Evolutionary conservation across 345 rosid genomes (phyloP).

Genomic region (Mallotus nudiflorus): DNA sequence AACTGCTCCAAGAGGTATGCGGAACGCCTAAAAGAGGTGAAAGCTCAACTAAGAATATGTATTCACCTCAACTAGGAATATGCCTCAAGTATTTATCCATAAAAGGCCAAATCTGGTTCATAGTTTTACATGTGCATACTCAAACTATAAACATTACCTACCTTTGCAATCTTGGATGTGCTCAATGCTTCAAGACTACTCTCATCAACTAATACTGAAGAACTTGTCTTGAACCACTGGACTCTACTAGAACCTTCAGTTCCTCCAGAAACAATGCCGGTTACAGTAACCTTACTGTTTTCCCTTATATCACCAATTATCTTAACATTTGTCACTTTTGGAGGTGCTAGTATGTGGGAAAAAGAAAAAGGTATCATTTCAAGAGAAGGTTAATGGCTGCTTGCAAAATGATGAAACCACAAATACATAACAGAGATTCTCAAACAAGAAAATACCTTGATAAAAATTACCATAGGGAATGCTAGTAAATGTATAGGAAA

Average conservation of each 20-base stretch:
- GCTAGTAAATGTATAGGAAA: background rate
- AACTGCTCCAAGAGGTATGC: constrained; percentile 94
- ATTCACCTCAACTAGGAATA: constrained; percentile 26
- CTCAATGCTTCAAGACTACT: constrained; percentile 79
- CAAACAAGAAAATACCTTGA: constrained; percentile 8
- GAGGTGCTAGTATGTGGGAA: constrained; percentile 69
- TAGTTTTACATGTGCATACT: constrained; percentile 5
- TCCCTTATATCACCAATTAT: constrained; percentile 85
- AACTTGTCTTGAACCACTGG: constrained; percentile 85
- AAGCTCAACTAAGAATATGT: constrained; percentile 29
- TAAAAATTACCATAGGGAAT: background rate
- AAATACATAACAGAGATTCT: background rate
- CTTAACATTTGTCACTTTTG: constrained; percentile 81
- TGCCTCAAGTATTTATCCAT: background rate
- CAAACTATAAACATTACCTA: constrained; percentile 22
- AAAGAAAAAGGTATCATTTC: constrained; percentile 18
- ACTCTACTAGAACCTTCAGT: constrained; percentile 93
- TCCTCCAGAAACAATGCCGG: constrained; percentile 84
- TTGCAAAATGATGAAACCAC: constrained; percentile 17
- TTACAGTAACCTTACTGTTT: constrained; percentile 81
- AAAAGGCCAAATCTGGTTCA: constrained; percentile 8
- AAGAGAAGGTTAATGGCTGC: background rate
- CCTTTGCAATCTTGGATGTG: constrained; percentile 90
- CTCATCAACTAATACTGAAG: constrained; percentile 51
- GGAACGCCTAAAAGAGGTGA: constrained; percentile 65